Evolutionary conservation across 2,329 filamentous ascomycete genomes (phyloP).

Genomic region (Aureobasidium melanogenum): DNA sequence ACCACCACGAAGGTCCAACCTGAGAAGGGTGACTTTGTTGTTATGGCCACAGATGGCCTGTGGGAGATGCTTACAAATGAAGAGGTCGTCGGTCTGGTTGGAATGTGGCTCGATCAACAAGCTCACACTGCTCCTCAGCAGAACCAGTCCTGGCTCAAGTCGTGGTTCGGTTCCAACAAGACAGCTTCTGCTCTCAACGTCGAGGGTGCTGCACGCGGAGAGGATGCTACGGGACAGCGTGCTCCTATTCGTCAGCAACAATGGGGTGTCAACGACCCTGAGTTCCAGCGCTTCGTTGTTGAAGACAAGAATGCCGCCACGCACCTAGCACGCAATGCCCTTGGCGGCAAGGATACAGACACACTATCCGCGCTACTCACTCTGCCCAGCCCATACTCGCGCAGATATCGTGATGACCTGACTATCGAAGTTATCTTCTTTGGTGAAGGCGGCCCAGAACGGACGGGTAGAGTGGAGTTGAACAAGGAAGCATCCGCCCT

Average conservation of each 20-base stretch:
- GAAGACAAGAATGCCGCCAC: slow-evolving; percentile 95
- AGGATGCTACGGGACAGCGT: slow-evolving; percentile 59
- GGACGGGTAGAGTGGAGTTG: slow-evolving; percentile 67
- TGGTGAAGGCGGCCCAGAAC: slow-evolving; percentile 64
- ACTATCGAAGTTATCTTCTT: slow-evolving; percentile 99
- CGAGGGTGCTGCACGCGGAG: slow-evolving; percentile 49
- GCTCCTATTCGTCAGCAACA: slow-evolving; percentile 83
- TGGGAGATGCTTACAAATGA: slow-evolving; percentile 99
- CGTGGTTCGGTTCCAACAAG: slow-evolving; percentile 55
- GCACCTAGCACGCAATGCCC: slow-evolving; percentile 86
- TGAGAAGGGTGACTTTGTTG: slow-evolving; percentile 84
- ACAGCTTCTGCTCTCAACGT: slow-evolving; percentile 57
- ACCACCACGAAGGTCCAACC: slow-evolving; percentile 90
- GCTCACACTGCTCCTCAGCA: slow-evolving; percentile 22
- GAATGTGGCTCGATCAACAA: slow-evolving; percentile 90
- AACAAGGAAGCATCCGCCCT: slow-evolving; percentile 71
- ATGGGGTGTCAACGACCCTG: slow-evolving; percentile 71
- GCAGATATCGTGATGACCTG: slow-evolving; percentile 87
- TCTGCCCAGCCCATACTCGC: slow-evolving; percentile 80
- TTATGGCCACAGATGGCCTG: slow-evolving; percentile 90
- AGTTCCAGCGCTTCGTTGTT: slow-evolving; percentile 78
- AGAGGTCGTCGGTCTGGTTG: slow-evolving; percentile 91
- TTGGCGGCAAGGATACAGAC: slow-evolving; percentile 87
- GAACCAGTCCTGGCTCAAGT: slow-evolving; percentile 56
- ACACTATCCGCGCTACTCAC: slow-evolving; percentile 89